Conservation (phyloP, 1,284 basidiomycete species). For the Microbotryum lychnidis-dioicae region DNA sequence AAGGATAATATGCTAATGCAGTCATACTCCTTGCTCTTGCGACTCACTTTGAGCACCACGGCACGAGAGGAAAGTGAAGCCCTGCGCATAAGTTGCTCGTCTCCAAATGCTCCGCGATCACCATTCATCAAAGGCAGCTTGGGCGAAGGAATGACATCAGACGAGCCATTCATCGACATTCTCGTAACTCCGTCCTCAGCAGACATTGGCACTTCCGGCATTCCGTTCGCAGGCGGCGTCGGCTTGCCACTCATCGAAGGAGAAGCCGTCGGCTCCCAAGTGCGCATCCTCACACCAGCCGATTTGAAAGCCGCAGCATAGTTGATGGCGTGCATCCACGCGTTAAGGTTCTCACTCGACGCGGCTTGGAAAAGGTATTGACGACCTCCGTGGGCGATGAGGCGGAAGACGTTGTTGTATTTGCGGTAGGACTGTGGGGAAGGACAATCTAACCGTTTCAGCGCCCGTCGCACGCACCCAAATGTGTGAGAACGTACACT, state of each 20-base stretch:
- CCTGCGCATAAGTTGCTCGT: no score
- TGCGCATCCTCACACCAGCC: constrained; percentile 71
- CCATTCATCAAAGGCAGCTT: no score
- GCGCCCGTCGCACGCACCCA: no score
- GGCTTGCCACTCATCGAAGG: not conserved
- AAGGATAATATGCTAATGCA: not conserved
- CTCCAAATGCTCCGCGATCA: no score
- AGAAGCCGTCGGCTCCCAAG: constrained; percentile 13
- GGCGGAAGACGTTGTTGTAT: constrained; percentile 67
- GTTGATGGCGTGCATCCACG: constrained; percentile 89
- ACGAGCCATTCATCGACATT: no score
- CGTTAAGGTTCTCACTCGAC: constrained; percentile 68
- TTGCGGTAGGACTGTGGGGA: constrained; percentile 53
- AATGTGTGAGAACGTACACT: constrained; percentile 30
- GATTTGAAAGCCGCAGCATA: constrained; percentile 89
- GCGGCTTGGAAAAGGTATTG: constrained; percentile 73
- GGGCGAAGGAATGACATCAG: no score
- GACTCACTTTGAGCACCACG: no score
- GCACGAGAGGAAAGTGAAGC: no score
- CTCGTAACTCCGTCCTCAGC: no score
- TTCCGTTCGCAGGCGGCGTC: not conserved
- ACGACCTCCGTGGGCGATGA: constrained; percentile 65
- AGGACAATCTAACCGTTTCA: no score
- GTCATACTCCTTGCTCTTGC: no score
- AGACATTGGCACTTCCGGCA: no score